Base-by-base conservation (phyloP, 1,139 yeast species). In the Pichia sp. region DNA sequence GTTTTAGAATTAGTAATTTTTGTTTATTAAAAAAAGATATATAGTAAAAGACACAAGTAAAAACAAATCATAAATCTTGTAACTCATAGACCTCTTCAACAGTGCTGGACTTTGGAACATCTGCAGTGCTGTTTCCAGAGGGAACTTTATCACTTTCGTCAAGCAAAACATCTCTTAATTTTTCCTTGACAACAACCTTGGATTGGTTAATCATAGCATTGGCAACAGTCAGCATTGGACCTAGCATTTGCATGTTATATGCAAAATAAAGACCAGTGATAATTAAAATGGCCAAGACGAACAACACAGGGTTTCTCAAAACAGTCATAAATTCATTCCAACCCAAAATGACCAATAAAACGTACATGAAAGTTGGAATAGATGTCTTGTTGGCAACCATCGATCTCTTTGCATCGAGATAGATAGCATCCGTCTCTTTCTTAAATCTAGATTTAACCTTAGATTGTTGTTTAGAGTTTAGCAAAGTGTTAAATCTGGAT, bases 251-350 rank as follows among this genome's bases (percentile, higher is more conserved):
- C 65, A 85, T 73, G 45, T 77, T 76, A 62, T 87, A 85, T 55
- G 90, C 76, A 44, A 85, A 75, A 61, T 85, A 89, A 2, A 77
- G 65, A 2, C 79, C 85, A 0, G 85, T 89, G 1, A 77, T 79
- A 1, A 73, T 36, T 2, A 86, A 55, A 43, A 90, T 60, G 9
- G 79, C 59, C 46, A 84, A 68, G 18, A 89, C 70, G 59, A 90
- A 83, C 58, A 85, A 75, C 21, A 86, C 61, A 27, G 99, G 99
- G 64, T 88, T 91, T 53, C 95, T 77, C 43, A 93, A 62, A 20
- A 93, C 80, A 9, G 95, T 85, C 85, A 90, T 79, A 58, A 93
- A 85, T 71, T 94, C 98, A 66, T 91, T 91, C 97, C 97, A 93
- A 14, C 99, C 99, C 30, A 93, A 72, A 8, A 87, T 81, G 3